phyloP scores from a whole-genome alignment of 1,284 basidiomycete species.

The Microbotryum silenes-acaulis region DNA sequence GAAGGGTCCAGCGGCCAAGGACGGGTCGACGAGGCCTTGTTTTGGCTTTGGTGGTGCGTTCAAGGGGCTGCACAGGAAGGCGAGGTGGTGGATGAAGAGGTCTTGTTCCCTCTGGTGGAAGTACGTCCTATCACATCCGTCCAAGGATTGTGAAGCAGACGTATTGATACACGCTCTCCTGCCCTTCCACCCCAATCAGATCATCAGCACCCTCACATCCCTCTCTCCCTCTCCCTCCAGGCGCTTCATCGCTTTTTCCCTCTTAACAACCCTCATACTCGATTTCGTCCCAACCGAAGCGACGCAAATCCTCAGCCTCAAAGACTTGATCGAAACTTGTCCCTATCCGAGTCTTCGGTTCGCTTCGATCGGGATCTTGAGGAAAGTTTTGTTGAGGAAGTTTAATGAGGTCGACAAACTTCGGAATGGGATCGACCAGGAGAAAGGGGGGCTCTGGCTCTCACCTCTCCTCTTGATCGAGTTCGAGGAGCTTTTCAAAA shows the following conservation, averaged over 20 bases:
- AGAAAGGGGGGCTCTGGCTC: background rate
- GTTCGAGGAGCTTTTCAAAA: background rate
- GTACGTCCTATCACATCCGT: background rate
- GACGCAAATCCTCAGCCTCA: conserved; percentile 7
- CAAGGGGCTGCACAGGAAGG: background rate
- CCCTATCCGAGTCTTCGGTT: conserved; percentile 1
- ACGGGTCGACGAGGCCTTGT: conserved; percentile 13
- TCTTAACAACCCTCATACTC: conserved; percentile 5
- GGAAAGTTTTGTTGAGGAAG: conserved; percentile 4
- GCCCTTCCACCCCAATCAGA: background rate
- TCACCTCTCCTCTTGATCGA: background rate
- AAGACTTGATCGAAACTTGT: conserved; percentile 8
- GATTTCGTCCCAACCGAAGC: background rate
- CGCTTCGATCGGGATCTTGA: conserved; percentile 12
- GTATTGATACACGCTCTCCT: background rate
- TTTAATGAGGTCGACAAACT: background rate
- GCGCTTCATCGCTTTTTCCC: conserved; percentile 23
- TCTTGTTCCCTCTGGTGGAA: conserved; percentile 10
- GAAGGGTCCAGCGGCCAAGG: background rate
- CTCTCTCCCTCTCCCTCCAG: background rate
- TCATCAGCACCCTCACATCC: conserved; percentile 11
- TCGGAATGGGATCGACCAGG: background rate
- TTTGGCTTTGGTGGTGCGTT: conserved; percentile 14
- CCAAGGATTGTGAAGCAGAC: no score
- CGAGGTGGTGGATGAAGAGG: background rate